Conservation (phyloP, 140 eudicot species). For the Oenanthe javanica region DNA sequence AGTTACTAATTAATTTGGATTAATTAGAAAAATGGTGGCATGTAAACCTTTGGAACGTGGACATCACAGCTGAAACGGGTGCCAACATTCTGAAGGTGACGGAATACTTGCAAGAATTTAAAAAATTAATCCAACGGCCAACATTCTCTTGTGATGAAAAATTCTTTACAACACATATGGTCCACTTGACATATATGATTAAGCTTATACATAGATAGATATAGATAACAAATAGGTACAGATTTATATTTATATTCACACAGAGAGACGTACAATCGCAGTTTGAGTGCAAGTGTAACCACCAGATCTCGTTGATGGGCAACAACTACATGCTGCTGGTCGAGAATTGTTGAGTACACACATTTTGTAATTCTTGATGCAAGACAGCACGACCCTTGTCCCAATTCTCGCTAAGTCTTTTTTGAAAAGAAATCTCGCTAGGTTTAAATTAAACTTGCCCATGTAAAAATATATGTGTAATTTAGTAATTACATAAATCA, state of each 20-base stretch:
- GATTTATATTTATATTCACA: not conserved
- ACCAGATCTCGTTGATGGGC: slow-evolving; percentile 4
- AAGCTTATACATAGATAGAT: not conserved
- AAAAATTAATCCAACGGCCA: not conserved
- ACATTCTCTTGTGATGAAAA: slow-evolving; percentile 10
- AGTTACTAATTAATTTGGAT: not conserved
- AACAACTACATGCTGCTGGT: slow-evolving; percentile 10
- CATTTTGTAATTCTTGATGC: not conserved
- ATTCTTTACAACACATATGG: not conserved
- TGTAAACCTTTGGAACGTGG: not conserved
- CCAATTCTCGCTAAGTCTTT: not conserved
- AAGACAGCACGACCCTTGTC: slow-evolving; percentile 5
- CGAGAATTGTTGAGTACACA: not conserved
- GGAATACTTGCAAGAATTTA: not conserved
- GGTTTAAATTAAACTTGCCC: too few species aligned
- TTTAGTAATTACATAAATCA: too few species aligned
- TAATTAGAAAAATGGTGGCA: not conserved
- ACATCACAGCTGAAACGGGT: slow-evolving; percentile 8
- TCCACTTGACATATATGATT: not conserved
- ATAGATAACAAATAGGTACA: not conserved
- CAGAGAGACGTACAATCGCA: not conserved
- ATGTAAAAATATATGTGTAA: not conserved
- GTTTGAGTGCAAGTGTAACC: slow-evolving; percentile 6
- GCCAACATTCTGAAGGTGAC: slow-evolving; percentile 2
- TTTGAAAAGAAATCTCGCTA: too few species aligned